Conservation (phyloP, 108 stramenopile species). For the Skeletonema costatum region DNA sequence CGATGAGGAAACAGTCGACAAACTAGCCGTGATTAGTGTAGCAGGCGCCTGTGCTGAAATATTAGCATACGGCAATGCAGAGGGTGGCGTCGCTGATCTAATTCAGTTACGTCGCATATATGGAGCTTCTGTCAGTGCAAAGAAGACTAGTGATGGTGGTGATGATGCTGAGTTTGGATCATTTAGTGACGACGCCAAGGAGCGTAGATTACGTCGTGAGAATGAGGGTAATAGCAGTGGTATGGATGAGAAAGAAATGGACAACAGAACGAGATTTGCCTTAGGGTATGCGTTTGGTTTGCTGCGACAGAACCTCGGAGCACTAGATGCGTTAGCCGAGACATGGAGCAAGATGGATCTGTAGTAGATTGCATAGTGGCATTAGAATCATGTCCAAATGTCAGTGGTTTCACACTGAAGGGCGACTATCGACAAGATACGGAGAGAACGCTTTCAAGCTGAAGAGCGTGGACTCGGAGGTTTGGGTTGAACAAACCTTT, state of each 20-base stretch:
- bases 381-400: constrained; percentile 71
- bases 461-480: constrained; percentile 57
- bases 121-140: constrained; percentile 29
- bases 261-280: constrained; percentile 77
- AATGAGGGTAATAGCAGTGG: constrained; percentile 15
- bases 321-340: constrained; percentile 76
- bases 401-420: constrained; percentile 53
- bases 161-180: constrained; percentile 2
- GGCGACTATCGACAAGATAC: constrained; percentile 67
- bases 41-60: constrained; percentile 88
- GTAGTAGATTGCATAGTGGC: constrained; percentile 79
- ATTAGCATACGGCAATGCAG: constrained; percentile 73
- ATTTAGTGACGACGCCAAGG: constrained; percentile 40
- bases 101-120: constrained; percentile 63
- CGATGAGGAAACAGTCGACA: constrained; percentile 74
- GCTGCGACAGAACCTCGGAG: constrained; percentile 72
- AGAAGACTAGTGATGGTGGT: background rate
- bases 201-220: constrained; percentile 33
- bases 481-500: constrained; percentile 43
- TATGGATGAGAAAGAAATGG: constrained; percentile 72
- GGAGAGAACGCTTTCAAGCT: constrained; percentile 52
- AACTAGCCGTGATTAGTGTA: constrained; percentile 74
- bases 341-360: constrained; percentile 70
- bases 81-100: constrained; percentile 79
- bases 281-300: constrained; percentile 82